A percentile compares a stretch with the other conserved stretches of the same genome.
Conservation (phyloP, 1,284 basidiomycete genomes). For the Mycosarcoma mackinlayi region DNA sequence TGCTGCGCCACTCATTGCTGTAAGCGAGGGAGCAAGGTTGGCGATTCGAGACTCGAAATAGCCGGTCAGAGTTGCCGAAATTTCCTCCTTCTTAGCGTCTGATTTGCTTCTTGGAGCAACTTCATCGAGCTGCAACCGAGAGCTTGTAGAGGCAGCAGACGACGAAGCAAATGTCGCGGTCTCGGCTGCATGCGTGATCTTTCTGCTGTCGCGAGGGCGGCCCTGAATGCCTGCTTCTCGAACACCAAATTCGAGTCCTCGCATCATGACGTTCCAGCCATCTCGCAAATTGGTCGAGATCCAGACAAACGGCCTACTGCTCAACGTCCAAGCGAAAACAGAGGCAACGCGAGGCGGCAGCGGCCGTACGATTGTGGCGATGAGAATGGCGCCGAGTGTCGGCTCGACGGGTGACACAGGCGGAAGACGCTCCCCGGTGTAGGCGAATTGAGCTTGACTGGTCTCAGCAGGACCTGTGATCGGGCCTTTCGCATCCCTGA, state of each 20-base stretch:
- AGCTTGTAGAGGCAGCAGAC: background rate
- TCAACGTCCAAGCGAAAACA: conserved; percentile 1
- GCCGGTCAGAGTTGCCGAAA: conserved; percentile 11
- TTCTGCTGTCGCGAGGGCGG: conserved; percentile 1
- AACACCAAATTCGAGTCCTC: conserved; percentile 37
- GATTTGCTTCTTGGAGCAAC: conserved; percentile 18
- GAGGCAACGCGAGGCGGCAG: conserved; percentile 30
- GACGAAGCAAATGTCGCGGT: background rate
- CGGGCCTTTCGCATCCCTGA: background rate
- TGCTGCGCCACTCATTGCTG: conserved; percentile 7
- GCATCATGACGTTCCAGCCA: conserved; percentile 47
- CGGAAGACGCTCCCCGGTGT: conserved; percentile 27
- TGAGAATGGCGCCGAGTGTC: conserved; percentile 24
- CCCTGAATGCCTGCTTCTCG: conserved; percentile 31
- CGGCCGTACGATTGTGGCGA: conserved; percentile 24
- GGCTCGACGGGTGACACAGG: conserved; percentile 12
- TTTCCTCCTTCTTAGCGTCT: conserved; percentile 15
- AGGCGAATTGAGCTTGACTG: conserved; percentile 14
- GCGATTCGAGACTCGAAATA: conserved; percentile 23
- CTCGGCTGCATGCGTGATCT: background rate
- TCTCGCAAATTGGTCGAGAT: conserved; percentile 37
- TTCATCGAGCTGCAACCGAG: conserved; percentile 7
- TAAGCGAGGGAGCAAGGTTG: background rate
- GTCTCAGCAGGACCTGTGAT: background rate
- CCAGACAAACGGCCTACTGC: conserved; percentile 30